Evolutionary conservation across 306 rosid species (phyloP), one percentile per base, ranked within the genome.

Genomic region (Pyrus bretschneideri): DNA sequence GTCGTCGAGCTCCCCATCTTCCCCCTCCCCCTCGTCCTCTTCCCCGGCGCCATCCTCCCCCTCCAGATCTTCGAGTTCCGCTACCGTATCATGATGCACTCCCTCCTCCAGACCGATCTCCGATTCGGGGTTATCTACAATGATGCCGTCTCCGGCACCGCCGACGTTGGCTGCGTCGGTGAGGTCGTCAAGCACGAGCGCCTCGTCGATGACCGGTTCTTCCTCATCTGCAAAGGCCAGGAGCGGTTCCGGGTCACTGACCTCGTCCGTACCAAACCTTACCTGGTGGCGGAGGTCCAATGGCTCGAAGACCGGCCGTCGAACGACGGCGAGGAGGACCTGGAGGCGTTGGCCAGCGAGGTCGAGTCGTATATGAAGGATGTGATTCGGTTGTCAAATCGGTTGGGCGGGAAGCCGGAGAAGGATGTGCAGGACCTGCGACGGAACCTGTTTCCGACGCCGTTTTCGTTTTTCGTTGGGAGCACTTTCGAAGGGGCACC

Each of bases 401-500:
- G 98, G 18, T 69, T 92, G 70, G 95, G 97, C 2, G 99, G 98
- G 74, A 96, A 96, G 74, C 88, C 96, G 35, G 99, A 92, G 89
- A 92, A 96, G 83, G 98, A 96, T 70, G 91, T 88, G n/a, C 93
- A 89, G 60, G 98, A 96, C 77, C 88, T 92, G 88, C 80, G 93
- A 52, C 71, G 98, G 88, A 92, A 96, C 77, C 82, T 91, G 1
- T 96, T 96, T 13, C 99, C 99, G 31, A 96, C 99, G 80, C 96
- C 93, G 52, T 96, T 92, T 76, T 96, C 99, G 65, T 92, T 96
- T 83, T 96, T 96, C 52, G 98, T 96, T 8, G 99, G 99, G 5
- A 91, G 97, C 79, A 96, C 99, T 4, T 96, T 96, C 63, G 99
- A 96, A 69, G 99, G 99, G 1, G 99, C 99, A 9, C 99, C 99